These are phyloP conservation scores for Candida gorgasii DNA, from an alignment of 805 yeast species.

Conservation along the genomic window DNA sequence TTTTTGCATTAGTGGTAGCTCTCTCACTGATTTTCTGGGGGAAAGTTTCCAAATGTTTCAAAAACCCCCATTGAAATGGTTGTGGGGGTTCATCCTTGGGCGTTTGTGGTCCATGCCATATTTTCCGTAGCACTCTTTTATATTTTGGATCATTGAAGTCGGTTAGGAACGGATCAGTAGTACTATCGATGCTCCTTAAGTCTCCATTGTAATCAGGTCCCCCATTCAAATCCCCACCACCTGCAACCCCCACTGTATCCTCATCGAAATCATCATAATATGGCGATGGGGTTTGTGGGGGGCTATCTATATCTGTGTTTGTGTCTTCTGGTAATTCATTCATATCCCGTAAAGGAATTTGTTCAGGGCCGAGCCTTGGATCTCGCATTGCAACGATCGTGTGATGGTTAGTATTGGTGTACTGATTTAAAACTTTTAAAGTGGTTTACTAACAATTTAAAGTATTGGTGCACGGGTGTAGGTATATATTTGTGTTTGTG, in stretches of 20 bases:
- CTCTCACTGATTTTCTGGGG: conserved; percentile 24
- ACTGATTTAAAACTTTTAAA: no score
- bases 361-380: background rate
- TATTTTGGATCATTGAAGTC: background rate
- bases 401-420: background rate
- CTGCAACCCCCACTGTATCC: no score
- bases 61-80: conserved; percentile 21
- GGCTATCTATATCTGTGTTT: background rate
- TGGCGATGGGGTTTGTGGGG: background rate
- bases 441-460: no score
- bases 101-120: conserved; percentile 59
- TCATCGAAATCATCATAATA: no score
- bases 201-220: no score
- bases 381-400: conserved; percentile 3
- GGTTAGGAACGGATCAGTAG: no score
- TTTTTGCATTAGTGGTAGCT: conserved; percentile 26
- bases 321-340: no score
- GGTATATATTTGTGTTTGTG: no score
- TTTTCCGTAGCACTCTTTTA: conserved; percentile 1
- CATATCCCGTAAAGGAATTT: conserved; percentile 1
- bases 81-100: conserved; percentile 51
- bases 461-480: background rate
- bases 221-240: no score
- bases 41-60: conserved; percentile 12
- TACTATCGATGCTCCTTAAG: no score